These are phyloP conservation scores for Aspergillus carlsbadensis DNA, from an alignment of 495 filamentous ascomycete species.

Conservation along the genomic window DNA sequence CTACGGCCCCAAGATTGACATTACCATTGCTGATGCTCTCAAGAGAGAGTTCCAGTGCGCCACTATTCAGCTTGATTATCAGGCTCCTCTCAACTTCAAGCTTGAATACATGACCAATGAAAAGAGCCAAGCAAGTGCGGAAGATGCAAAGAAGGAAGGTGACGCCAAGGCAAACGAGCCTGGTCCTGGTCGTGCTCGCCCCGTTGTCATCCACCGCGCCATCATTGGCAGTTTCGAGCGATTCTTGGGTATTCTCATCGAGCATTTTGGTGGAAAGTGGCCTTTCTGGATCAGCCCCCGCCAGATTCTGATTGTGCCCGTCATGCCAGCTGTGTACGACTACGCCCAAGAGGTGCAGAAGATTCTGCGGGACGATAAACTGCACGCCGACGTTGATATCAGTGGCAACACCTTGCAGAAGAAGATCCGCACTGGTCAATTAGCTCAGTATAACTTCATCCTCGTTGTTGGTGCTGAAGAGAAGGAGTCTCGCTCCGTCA, in stretches of 20 bases:
- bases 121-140: slow-evolving; percentile 41
- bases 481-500: slow-evolving; percentile 72
- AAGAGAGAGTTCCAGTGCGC: slow-evolving; percentile 84
- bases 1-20: slow-evolving; percentile 95
- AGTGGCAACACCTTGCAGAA: slow-evolving; percentile 92
- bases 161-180: slow-evolving; percentile 34
- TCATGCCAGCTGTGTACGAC: slow-evolving; percentile 79
- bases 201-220: slow-evolving; percentile 96
- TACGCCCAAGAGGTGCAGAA: slow-evolving; percentile 82
- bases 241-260: slow-evolving; percentile 88
- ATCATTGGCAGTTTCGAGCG: slow-evolving; percentile 93
- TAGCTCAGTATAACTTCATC: slow-evolving; percentile 90
- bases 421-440: slow-evolving; percentile 87
- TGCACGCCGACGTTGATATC: slow-evolving; percentile 85
- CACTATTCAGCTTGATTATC: slow-evolving; percentile 97
- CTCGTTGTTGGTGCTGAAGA: slow-evolving; percentile 87
- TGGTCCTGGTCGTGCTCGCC: slow-evolving; percentile 74
- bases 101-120: slow-evolving; percentile 80
- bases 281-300: slow-evolving; percentile 96
- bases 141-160: slow-evolving; percentile 36
- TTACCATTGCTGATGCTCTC: slow-evolving; percentile 81
- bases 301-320: slow-evolving; percentile 88
- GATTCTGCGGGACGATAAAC: slow-evolving; percentile 49
- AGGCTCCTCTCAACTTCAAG: slow-evolving; percentile 81
- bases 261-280: slow-evolving; percentile 98